These are phyloP conservation scores for Phytophthora idaei DNA, from an alignment of 352 stramenopile genomes.

Conservation along the genomic window DNA sequence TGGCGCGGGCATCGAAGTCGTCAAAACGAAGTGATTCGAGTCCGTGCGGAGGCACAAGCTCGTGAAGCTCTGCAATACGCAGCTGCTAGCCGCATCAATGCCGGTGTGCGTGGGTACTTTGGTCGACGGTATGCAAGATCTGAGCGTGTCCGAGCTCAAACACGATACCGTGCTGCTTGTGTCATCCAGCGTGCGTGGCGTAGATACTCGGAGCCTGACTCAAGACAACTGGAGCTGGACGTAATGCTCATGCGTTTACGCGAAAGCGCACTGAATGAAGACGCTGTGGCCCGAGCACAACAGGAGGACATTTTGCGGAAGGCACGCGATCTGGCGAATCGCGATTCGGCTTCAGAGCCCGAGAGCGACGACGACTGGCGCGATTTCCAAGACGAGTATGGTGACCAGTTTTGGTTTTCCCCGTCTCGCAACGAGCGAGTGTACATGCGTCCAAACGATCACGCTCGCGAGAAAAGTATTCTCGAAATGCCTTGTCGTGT, in stretches of 20 bases:
- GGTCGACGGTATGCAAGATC: constrained; percentile 45
- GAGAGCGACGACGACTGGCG: constrained; percentile 84
- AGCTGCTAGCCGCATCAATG: constrained; percentile 73
- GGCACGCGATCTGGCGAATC: constrained; percentile 49
- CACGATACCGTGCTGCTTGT: constrained; percentile 40
- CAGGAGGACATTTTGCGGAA: constrained; percentile 59
- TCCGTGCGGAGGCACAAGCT: constrained; percentile 36
- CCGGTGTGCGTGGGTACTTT: constrained; percentile 68
- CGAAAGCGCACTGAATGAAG: constrained; percentile 55
- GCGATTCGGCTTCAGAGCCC: constrained; percentile 73
- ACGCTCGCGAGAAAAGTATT: constrained; percentile 52
- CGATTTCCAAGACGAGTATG: constrained; percentile 67
- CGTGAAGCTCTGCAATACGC: constrained; percentile 38
- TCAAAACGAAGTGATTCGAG: constrained; percentile 35
- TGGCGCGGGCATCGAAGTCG: constrained; percentile 63
- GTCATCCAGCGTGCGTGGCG: constrained; percentile 65
- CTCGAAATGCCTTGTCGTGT: constrained; percentile 70
- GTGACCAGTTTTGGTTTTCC: constrained; percentile 83
- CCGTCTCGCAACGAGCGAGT: constrained; percentile 62
- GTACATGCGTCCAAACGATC: constrained; percentile 75
- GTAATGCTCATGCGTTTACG: constrained; percentile 58
- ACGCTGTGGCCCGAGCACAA: constrained; percentile 42
- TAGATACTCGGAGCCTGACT: constrained; percentile 46
- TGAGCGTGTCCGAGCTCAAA: constrained; percentile 44
- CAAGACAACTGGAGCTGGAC: constrained; percentile 51